Evolutionary conservation across 805 yeast genomes (phyloP).

Genomic region (Nakazawaea ishiwadae): DNA sequence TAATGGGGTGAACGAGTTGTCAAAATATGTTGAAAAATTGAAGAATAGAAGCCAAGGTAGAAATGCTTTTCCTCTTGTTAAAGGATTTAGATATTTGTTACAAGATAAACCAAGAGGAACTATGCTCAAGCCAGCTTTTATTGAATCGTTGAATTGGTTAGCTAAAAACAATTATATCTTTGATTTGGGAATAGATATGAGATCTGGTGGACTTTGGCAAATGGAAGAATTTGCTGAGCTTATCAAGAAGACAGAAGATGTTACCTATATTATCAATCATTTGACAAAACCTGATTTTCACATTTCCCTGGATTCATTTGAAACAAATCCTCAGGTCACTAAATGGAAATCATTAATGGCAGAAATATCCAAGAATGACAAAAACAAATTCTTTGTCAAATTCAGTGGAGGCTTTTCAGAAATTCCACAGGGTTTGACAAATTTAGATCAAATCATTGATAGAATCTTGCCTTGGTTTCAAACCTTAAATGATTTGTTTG

Average conservation of each 20-base stretch:
- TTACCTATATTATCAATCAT: conserved; percentile 35
- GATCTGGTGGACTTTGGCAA: conserved; percentile 34
- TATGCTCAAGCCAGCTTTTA: conserved; percentile 24
- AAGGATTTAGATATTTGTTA: conserved; percentile 38
- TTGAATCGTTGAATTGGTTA: conserved; percentile 31
- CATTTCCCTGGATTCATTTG: conserved; percentile 4
- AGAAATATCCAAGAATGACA: conserved; percentile 14
- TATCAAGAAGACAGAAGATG: conserved; percentile 22
- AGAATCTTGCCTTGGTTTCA: conserved; percentile 29
- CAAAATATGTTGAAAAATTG: conserved; percentile 15
- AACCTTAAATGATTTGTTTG: conserved; percentile 25
- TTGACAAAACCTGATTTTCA: conserved; percentile 35
- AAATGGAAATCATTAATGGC: conserved; percentile 22
- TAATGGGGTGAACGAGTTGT: conserved; percentile 23
- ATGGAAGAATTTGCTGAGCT: conserved; percentile 30
- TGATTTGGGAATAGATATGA: conserved; percentile 39
- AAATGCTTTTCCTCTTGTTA: conserved; percentile 18
- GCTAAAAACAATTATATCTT: conserved; percentile 25
- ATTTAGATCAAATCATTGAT: conserved; percentile 15
- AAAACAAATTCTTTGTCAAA: conserved; percentile 28
- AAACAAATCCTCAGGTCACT: conserved; percentile 13
- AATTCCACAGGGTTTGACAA: conserved; percentile 18
- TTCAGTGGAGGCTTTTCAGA: conserved; percentile 39
- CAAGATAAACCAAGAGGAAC: conserved; percentile 38
- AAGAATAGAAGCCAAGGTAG: conserved; percentile 9